Evolutionary conservation across 2,329 filamentous ascomycete genomes (phyloP), one percentile per base, ranked within the genome.

Genomic region (Sclerotinia subarctica): DNA sequence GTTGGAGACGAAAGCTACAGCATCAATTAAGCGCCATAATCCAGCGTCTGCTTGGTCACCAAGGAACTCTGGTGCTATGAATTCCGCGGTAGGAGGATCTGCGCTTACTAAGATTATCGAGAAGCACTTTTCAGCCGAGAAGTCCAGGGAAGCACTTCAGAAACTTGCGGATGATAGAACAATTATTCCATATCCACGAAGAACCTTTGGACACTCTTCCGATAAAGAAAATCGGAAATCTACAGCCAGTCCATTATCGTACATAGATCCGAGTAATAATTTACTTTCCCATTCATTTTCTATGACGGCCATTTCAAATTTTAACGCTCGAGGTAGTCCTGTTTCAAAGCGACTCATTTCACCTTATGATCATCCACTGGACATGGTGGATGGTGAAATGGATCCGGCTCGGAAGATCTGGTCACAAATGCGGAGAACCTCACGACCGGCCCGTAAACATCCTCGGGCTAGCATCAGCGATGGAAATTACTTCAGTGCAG

Each of bases 1-100:
- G 19, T 74, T 88, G 29, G 81, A 85, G 71, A 89, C 86, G 5
- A 81, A 79, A 19, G 83, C 80, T 6, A 83, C 79, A 3, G 86
- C 85, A 11, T 78, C 80, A 17, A 80, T 89, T 57, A 82, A 81
- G 66, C 78, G 82, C 49, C 80, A 83, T 67, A 82, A 83, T 71
- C 73, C 79, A 0, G 70, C 78, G 10, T 87, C 86, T 0, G 77
- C 79, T 29, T 88, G 85, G 85, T 85, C 83, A 5, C 82, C 83
- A 3, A 79, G 77, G 15, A 78, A 78, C 2, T 73, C 74, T 4
- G 77, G 78, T 3, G 70, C 75, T 1, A 73, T 78, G 0, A 81
- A 79, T 53, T 78, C 35, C 3, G 53, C 69, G 19, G 52, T 71
- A 51, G 66, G 58, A 24, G 29, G 32, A 1, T 76, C 72, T 67